A percentile compares a stretch with the other conserved stretches of the same genome.
Evolutionary conservation across 441 rosid genomes (phyloP).

Genomic region (Biscutella laevigata): DNA sequence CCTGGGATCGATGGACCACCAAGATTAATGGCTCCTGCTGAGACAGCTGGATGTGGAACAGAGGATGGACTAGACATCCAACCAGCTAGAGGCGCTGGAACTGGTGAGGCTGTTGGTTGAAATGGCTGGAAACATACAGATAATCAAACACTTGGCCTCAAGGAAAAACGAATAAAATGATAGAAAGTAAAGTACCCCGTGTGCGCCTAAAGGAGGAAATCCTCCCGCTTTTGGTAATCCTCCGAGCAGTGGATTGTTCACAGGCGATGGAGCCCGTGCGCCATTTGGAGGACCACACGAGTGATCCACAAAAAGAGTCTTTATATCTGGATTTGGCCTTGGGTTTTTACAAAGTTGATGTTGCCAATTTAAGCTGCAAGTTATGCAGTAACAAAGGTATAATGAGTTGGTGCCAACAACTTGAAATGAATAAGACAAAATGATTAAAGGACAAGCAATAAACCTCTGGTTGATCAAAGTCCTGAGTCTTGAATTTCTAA

Average conservation of each 20-base stretch:
- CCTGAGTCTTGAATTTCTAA: conserved; percentile 73
- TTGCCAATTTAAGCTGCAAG: conserved; percentile 93
- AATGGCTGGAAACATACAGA: conserved; percentile 56
- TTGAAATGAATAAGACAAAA: neutral
- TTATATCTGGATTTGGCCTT: conserved; percentile 95
- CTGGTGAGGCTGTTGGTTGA: conserved; percentile 70
- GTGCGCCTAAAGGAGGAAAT: conserved; percentile 86
- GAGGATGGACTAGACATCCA: conserved; percentile 95
- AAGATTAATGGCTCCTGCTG: conserved; percentile 84
- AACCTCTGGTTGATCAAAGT: conserved; percentile 94
- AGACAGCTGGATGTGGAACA: conserved; percentile 76
- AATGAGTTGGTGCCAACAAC: conserved; percentile 3
- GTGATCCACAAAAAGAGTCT: conserved; percentile 93
- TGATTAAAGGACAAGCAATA: neutral
- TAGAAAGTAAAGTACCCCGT: conserved; percentile 54
- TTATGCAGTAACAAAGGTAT: conserved; percentile 3
- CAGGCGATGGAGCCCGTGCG: conserved; percentile 92
- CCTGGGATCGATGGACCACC: conserved; percentile 84
- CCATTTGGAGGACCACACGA: conserved; percentile 92
- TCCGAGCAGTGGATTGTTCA: conserved; percentile 75
- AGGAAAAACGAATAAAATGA: neutral
- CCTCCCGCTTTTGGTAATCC: conserved; percentile 85
- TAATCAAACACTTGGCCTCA: neutral
- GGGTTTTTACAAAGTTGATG: conserved; percentile 95
- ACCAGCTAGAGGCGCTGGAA: conserved; percentile 85